phyloP scores from a whole-genome alignment of 1,284 basidiomycete genomes.

The Pyrrhoderma noxium region DNA sequence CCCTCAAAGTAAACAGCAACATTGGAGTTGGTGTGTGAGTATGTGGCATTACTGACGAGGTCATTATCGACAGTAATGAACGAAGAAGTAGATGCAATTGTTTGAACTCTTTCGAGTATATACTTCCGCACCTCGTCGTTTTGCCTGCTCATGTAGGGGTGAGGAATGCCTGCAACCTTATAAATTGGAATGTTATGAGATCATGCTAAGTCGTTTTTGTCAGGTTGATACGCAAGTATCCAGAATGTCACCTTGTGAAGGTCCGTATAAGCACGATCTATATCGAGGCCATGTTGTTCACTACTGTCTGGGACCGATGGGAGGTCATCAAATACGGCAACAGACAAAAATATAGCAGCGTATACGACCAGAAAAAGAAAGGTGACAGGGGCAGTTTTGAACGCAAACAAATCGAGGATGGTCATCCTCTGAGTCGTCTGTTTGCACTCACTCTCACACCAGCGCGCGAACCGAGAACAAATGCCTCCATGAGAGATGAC shows the following conservation, averaged over 20 bases:
- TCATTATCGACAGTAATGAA: slow-evolving; percentile 51
- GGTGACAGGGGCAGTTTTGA: slow-evolving; percentile 42
- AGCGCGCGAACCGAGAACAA: too few species aligned
- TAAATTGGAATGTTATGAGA: neutral
- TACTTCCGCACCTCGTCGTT: slow-evolving; percentile 60
- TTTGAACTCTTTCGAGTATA: slow-evolving; percentile 46
- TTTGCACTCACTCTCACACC: too few species aligned
- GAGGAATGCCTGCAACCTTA: slow-evolving; percentile 61
- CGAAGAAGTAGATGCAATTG: slow-evolving; percentile 35
- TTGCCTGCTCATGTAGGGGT: slow-evolving; percentile 68
- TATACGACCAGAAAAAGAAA: slow-evolving; percentile 47
- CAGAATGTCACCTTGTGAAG: slow-evolving; percentile 44
- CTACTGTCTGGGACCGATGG: slow-evolving; percentile 35
- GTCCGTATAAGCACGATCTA: slow-evolving; percentile 54
- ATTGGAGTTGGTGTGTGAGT: slow-evolving; percentile 25
- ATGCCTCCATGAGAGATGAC: too few species aligned
- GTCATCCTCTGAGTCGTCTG: too few species aligned
- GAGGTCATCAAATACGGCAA: slow-evolving; percentile 49
- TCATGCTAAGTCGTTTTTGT: neutral
- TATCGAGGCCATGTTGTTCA: slow-evolving; percentile 42
- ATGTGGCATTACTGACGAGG: slow-evolving; percentile 49
- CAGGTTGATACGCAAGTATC: neutral
- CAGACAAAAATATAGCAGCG: slow-evolving; percentile 40
- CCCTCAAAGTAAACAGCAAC: slow-evolving; percentile 57
- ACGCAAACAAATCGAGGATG: slow-evolving; percentile 25